phyloP scores from a whole-genome alignment of 371 early-diverging fungal species.

The Lichtheimia corymbifera region DNA sequence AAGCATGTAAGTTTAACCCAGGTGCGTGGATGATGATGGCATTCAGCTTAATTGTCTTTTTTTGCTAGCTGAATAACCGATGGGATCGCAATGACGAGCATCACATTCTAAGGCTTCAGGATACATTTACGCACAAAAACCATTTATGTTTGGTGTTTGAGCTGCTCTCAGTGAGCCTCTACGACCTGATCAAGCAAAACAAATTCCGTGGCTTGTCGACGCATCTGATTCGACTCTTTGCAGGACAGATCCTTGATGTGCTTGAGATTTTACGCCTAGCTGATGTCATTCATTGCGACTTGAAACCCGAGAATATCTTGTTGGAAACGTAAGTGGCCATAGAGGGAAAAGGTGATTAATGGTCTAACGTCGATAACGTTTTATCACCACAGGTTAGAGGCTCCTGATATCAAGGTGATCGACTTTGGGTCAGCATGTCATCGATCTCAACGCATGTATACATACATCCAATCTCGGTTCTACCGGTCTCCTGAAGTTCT shows the following conservation, averaged over 20 bases:
- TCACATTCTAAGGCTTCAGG: slow-evolving; percentile 84
- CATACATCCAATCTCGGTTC: slow-evolving; percentile 98
- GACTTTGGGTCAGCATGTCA: slow-evolving; percentile 98
- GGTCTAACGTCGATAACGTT: too few species aligned
- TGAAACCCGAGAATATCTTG: slow-evolving; percentile 98
- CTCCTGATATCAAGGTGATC: slow-evolving; percentile 95
- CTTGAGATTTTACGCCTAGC: slow-evolving; percentile 82
- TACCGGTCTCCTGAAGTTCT: slow-evolving; percentile 98
- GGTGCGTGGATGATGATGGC: background rate
- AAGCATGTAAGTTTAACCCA: slow-evolving; percentile 55
- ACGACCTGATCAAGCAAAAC: slow-evolving; percentile 96
- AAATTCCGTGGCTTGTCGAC: slow-evolving; percentile 93
- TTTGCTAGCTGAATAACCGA: slow-evolving; percentile 72
- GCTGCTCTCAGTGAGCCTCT: slow-evolving; percentile 92
- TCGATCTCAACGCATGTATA: slow-evolving; percentile 88
- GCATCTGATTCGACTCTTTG: slow-evolving; percentile 83
- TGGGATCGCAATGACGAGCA: slow-evolving; percentile 81
- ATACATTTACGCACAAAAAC: slow-evolving; percentile 89
- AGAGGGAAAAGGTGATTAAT: background rate
- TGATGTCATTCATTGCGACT: slow-evolving; percentile 95
- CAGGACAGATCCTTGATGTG: slow-evolving; percentile 85
- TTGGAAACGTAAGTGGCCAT: slow-evolving; percentile 66
- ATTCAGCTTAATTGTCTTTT: background rate
- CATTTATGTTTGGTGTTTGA: slow-evolving; percentile 98
- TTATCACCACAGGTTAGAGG: slow-evolving; percentile 63